These are phyloP conservation scores for Thelephora aurantiotincta DNA, from an alignment of 768 basidiomycete species.

Conservation along the genomic window DNA sequence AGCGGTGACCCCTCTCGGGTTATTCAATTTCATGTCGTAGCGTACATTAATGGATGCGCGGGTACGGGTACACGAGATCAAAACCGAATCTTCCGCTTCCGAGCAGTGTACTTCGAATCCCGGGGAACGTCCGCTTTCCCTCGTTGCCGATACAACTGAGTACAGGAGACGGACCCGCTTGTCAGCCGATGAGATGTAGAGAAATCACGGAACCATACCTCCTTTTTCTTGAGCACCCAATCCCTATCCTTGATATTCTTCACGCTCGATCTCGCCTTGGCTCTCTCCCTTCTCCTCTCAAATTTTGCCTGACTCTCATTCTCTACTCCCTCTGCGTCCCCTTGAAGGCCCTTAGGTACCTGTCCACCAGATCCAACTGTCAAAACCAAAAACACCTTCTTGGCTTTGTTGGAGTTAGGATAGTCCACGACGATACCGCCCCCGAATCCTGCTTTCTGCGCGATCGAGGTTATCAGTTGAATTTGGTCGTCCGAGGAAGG, in stretches of 20 bases:
- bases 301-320: conserved; percentile 49
- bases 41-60: background rate
- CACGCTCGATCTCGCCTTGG: conserved; percentile 36
- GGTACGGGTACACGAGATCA: conserved; percentile 19
- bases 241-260: conserved; percentile 66
- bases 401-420: conserved; percentile 91
- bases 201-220: conserved; percentile 33
- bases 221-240: conserved; percentile 97
- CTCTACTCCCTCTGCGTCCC: conserved; percentile 33
- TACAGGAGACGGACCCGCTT: background rate
- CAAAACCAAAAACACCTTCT: conserved; percentile 87
- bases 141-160: conserved; percentile 75
- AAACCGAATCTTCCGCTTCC: conserved; percentile 72
- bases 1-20: background rate
- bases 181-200: conserved; percentile 3
- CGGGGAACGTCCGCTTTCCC: conserved; percentile 77
- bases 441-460: conserved; percentile 91
- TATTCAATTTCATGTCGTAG: background rate
- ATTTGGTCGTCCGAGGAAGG: conserved; percentile 96
- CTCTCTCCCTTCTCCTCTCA: conserved; percentile 65
- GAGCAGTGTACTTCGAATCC: conserved; percentile 86
- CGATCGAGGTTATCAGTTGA: conserved; percentile 83
- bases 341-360: conserved; percentile 67
- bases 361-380: conserved; percentile 77
- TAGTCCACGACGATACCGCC: conserved; percentile 96